Base-by-base conservation (phyloP, 306 rosid species). In the Vigna unguiculata region DNA sequence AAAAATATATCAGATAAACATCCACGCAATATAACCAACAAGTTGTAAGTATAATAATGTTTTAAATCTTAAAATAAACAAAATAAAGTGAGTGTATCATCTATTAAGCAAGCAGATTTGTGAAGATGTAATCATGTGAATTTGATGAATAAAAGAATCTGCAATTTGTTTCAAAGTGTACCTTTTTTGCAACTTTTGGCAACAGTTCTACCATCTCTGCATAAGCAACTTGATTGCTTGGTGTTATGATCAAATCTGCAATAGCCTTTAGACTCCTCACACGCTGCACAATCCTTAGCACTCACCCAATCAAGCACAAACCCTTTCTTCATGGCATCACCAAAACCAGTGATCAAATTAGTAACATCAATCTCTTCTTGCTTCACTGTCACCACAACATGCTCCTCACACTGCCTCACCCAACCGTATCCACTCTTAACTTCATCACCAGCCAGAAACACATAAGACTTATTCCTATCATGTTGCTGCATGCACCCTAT, bases 251-350 rank as follows among this genome's bases (percentile, higher is more conserved):
- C 14, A 3, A 5, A 61, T n/a, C 49, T 77, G 64, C 86, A 82
- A 38, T 41, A 15, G 6, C 89, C 89, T 58, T 25, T 45, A 9
- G 84, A 79, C 2, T 6, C 3, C 63, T 85, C 89, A 8, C 89
- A 85, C 49, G 13, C 11, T 15, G 24, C 68, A 73, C 86, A 82
- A 43, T 76, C 66, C 76, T 0, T 41, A 7, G 68, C 73, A 24
- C 2, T 53, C 4, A 15, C 12, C 86, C 86, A 86, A 45, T 82
- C 75, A 24, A 82, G 76, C 78, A 82, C 86, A 60, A 85, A 85
- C 3, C 89, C 89, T 59, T 76, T 52, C 19, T 72, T 60, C 79
- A 86, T 80, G 25, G 83, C 85, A 2, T 0, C 61, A 60, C 78
- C 85, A 86, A 86, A 83, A 22, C 66, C 86, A 24, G 2, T 40